Base-by-base conservation (phyloP, 2,329 filamentous ascomycete species). In the Dendrostoma leiphaemia region DNA sequence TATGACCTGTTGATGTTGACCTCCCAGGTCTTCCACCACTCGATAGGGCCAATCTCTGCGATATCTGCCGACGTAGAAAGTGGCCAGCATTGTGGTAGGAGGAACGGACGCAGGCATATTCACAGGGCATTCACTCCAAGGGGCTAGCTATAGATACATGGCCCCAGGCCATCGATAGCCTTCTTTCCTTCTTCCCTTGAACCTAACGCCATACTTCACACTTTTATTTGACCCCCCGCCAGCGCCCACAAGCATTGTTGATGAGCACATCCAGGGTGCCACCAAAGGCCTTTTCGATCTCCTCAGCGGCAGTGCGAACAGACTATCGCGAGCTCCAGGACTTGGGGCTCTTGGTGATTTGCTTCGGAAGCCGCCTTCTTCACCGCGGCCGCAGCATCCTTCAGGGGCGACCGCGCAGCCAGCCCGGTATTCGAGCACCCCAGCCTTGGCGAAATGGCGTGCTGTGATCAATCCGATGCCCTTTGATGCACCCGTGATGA, bases 1-100 rank as follows among this genome's bases (percentile, higher is more conserved):
- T 78, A 77, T 0, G 71, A 64, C 0, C 80, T 79, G 45, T 73
- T 76, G 26, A 82, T 62, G 54, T 83, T 83, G 51, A 80, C 73
- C 34, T 79, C 74, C 63, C 72, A 77, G 28, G 71, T 70, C 21
- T 60, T 62, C 71, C 74, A 78, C 69, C 76, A 81, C n/a, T 73
- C 72, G 2, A 67, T 63, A 4, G 70, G 65, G 23, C 74, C 64
- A 3, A 67, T 62, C n/a, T 76, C 71, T 17, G 62, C 63, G 15
- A 76, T 64, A n/a, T 62, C 62, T 1, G 60, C 54, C 40, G 65
- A 69, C 15, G 60, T 49, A 73, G 71, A 15, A 78, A 62, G 53
- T 71, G 72, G 15, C 71, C 73, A n/a, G n/a, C n/a, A n/a, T n/a
- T n/a, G n/a, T n/a, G n/a, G n/a, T n/a, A n/a, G n/a, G n/a, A n/a